Evolutionary conservation across 2,329 filamentous ascomycete species (phyloP).

Genomic region (Beauveria australis): DNA sequence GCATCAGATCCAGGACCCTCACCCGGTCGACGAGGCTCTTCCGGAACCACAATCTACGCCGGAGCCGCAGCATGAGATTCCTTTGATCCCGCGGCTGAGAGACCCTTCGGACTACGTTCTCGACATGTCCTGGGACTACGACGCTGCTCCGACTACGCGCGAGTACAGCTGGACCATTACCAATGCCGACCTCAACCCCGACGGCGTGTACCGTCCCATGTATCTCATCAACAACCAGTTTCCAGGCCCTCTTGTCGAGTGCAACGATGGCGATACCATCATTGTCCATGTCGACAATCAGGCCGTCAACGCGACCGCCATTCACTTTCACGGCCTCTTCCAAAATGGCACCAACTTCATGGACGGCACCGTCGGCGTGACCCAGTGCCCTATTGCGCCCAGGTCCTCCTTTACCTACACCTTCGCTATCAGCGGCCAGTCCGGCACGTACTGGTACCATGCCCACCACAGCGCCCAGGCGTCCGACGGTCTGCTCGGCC

Average conservation of each 20-base stretch:
- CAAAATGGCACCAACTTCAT: slow-evolving; percentile 68
- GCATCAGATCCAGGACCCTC: neutral
- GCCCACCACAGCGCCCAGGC: slow-evolving; percentile 57
- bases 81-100: slow-evolving; percentile 19
- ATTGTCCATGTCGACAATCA: slow-evolving; percentile 62
- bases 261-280: slow-evolving; percentile 65
- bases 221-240: slow-evolving; percentile 69
- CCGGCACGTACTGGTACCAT: slow-evolving; percentile 53
- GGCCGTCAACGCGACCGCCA: slow-evolving; percentile 54
- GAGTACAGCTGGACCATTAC: slow-evolving; percentile 53
- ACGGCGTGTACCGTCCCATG: slow-evolving; percentile 49
- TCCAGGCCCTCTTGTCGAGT: slow-evolving; percentile 64
- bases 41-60: neutral
- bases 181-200: slow-evolving; percentile 51
- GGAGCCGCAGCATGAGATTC: neutral
- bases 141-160: slow-evolving; percentile 39
- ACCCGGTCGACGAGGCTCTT: neutral
- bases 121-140: slow-evolving; percentile 46
- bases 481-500: slow-evolving; percentile 60
- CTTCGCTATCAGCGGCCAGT: slow-evolving; percentile 50
- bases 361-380: slow-evolving; percentile 63
- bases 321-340: slow-evolving; percentile 74
- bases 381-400: slow-evolving; percentile 59
- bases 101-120: slow-evolving; percentile 47
- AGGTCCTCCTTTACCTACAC: slow-evolving; percentile 57